Conservation (phyloP, 805 yeast species). For the Yarrowia sp. region DNA sequence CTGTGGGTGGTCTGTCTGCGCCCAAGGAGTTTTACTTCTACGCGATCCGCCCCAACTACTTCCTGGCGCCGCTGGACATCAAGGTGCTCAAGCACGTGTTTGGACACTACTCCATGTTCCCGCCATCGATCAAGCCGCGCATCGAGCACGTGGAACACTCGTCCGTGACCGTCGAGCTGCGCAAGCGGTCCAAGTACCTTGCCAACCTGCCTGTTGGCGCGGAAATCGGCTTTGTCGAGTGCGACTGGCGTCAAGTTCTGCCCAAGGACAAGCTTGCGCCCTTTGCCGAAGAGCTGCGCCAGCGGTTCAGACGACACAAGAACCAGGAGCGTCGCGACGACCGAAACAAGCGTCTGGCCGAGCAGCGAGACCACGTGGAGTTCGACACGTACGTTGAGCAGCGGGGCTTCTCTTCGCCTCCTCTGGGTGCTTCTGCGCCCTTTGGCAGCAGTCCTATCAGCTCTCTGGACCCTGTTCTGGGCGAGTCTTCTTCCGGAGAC, state of each 20-base stretch:
- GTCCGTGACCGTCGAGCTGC: constrained; percentile 57
- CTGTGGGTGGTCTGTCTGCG: constrained; percentile 49
- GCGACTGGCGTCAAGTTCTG: constrained; percentile 65
- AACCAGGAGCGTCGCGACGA: constrained; percentile 36
- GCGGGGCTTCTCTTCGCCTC: constrained; percentile 23
- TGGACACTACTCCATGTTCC: constrained; percentile 63
- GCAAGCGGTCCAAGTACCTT: constrained; percentile 66
- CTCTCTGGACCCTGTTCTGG: constrained; percentile 12
- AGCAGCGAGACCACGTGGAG: constrained; percentile 40
- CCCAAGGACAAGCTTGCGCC: constrained; percentile 34
- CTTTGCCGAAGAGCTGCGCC: constrained; percentile 34
- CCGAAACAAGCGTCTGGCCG: constrained; percentile 35
- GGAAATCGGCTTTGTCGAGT: constrained; percentile 75
- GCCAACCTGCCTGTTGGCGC: constrained; percentile 84
- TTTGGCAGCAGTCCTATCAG: constrained; percentile 15
- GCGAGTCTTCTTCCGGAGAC: not conserved
- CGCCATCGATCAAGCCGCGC: constrained; percentile 57
- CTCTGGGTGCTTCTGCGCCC: constrained; percentile 18
- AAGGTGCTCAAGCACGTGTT: constrained; percentile 65
- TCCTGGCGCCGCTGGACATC: constrained; percentile 75
- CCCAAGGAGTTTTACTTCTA: constrained; percentile 53
- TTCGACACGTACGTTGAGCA: constrained; percentile 17
- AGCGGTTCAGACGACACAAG: constrained; percentile 32
- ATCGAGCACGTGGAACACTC: constrained; percentile 73
- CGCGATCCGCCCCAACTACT: constrained; percentile 44